Evolutionary conservation across 1,284 basidiomycete species (phyloP).

Genomic region (Rhodotorula sp.): DNA sequence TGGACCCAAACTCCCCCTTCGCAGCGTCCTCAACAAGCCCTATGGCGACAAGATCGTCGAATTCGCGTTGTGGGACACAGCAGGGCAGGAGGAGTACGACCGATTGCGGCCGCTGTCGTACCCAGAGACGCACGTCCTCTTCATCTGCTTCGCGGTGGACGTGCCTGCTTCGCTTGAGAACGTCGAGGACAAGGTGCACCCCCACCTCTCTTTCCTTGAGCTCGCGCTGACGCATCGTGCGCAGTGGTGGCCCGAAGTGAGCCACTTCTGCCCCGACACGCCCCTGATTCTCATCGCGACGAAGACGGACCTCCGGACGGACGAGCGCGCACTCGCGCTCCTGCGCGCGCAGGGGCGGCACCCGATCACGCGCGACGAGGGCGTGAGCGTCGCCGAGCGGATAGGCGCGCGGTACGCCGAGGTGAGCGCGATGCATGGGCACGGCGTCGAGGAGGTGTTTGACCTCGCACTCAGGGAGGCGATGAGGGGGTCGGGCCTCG

Average conservation of each 20-base stretch:
- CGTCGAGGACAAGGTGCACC: constrained; percentile 84
- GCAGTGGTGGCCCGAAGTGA: constrained; percentile 91
- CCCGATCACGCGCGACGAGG: constrained; percentile 76
- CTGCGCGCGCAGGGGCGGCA: constrained; percentile 77
- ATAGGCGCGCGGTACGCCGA: constrained; percentile 89
- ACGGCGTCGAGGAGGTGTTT: constrained; percentile 90
- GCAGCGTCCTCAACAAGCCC: constrained; percentile 33
- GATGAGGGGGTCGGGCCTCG: constrained; percentile 13
- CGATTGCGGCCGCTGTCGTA: constrained; percentile 65
- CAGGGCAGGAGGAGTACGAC: constrained; percentile 77
- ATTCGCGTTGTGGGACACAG: constrained; percentile 92
- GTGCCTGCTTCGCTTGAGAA: constrained; percentile 90
- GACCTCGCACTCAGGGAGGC: constrained; percentile 64
- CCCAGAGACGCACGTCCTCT: constrained; percentile 88
- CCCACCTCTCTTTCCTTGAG: not conserved
- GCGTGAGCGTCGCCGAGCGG: constrained; percentile 82
- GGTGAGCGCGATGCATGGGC: constrained; percentile 84
- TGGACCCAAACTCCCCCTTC: no score
- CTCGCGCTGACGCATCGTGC: not conserved
- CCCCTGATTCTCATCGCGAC: constrained; percentile 89
- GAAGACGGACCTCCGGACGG: constrained; percentile 85
- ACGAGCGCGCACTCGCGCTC: constrained; percentile 75
- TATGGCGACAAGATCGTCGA: constrained; percentile 78
- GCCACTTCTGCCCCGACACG: constrained; percentile 84
- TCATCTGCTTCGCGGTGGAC: constrained; percentile 92